phyloP scores from a whole-genome alignment of 2,329 filamentous ascomycete genomes.

The Catunica adiposa region DNA sequence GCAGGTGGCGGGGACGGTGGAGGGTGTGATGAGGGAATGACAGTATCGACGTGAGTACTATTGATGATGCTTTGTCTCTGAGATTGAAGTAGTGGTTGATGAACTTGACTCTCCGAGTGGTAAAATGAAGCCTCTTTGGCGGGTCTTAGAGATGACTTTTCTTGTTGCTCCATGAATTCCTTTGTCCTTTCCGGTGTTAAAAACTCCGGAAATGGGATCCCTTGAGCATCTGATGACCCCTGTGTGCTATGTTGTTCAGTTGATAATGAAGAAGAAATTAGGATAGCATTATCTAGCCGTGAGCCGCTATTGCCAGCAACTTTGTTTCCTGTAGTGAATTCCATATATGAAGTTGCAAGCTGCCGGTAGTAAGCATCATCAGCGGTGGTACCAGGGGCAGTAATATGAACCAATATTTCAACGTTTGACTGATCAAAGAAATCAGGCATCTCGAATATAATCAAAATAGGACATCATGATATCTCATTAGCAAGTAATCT shows the following conservation, averaged over 20 bases:
- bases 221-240: background rate
- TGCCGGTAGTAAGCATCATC: constrained; percentile 34
- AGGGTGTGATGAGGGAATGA: constrained; percentile 1
- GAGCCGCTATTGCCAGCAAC: background rate
- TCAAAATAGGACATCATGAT: background rate
- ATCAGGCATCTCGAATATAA: constrained; percentile 10
- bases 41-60: background rate
- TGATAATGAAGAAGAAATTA: background rate
- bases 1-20: background rate
- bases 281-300: background rate
- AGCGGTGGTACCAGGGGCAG: constrained; percentile 30
- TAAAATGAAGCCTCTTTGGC: too few relatives aligned
- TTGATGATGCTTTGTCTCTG: too few relatives aligned
- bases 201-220: background rate
- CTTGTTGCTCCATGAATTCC: background rate
- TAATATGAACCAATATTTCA: constrained; percentile 40
- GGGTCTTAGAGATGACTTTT: too few relatives aligned
- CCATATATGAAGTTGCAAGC: constrained; percentile 34
- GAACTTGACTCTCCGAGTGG: too few relatives aligned
- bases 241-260: background rate
- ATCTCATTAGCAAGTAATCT: background rate
- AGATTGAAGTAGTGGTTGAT: too few relatives aligned
- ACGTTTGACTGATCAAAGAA: constrained; percentile 18
- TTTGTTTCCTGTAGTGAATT: constrained; percentile 26
- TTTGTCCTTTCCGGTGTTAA: background rate